Evolutionary conservation across 306 rosid species (phyloP), one percentile per base, ranked within the genome.

Genomic region (Cucumis melo): DNA sequence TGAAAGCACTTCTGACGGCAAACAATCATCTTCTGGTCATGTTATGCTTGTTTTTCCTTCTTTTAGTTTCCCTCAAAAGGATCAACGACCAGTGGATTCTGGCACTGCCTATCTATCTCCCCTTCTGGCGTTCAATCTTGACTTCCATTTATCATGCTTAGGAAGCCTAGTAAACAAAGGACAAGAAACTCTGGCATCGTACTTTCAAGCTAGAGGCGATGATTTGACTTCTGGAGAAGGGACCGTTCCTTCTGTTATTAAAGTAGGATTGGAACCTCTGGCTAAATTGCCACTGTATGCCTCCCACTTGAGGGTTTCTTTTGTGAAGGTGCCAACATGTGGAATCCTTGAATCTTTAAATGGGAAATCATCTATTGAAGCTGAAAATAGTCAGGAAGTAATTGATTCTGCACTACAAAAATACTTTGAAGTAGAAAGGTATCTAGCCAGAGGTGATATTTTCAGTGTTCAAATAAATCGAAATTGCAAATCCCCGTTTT

Each of bases 351-450:
- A 90, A 75, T 83, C 96, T 71, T 81, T 94, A 36, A 89, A 78
- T 81, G 86, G 85, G 78, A 86, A 51, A 77, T 92, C 96, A 1
- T 80, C 78, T 21, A 20, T 88, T 79, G 96, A 94, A 81, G 82
- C 81, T 1, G 90, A 92, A 80, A 89, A 87, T 77, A 95, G 89
- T 54, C 96, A 90, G 79, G 90, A 87, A 74, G 82, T 92, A 88
- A 92, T 92, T 59, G 99, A 92, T 85, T 62, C 81, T 81, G 91
- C 95, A 1, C 79, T 94, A 27, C 90, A 88, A 48, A 89, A 86
- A 38, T 90, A 92, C 83, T 91, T 94, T 85, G 88, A 90, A 81
- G 95, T 88, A 4, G 93, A 92, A 78, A 90, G 97, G 79, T 87
- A 80, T 86, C 80, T 92, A 78, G 89, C 92, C 70, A 87, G 84